Base-by-base conservation (phyloP, 805 yeast genomes). In the Metschnikowia hibisci region DNA sequence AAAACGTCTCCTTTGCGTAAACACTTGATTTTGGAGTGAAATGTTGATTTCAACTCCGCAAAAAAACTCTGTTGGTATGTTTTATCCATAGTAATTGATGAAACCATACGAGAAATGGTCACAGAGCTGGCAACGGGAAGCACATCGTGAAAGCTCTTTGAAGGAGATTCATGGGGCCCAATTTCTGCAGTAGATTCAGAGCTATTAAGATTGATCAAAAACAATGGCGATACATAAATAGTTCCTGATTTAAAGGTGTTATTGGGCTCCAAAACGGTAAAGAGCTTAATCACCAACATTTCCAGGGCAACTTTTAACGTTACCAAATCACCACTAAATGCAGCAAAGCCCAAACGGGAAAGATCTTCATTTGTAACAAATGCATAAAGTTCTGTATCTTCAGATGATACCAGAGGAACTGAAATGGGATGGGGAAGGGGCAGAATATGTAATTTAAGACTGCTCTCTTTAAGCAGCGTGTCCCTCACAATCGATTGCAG, bases 251-350 rank as follows among this genome's bases (percentile, higher is more conserved):
- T 47, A 48, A 71, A 74, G 1, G 61, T 45, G 2, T 56, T 53
- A 53, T 76, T 78, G 13, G 93, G 89, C 47, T 83, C 91, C 2
- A 80, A 71, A 43, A 82, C 75, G 1, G 91, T 74, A 47, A 77
- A 75, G 0, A 84, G 46, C 43, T 76, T 62, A 1, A 80, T 69
- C 23, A 62, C 32, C 46, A 25, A 32, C 38, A 42, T 35, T 4
- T 38, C 45, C 3, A 43, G 51, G 11, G 46, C 39, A 8, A 32
- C 42, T 16, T 49, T 42, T 23, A 78, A 38, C 11, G 65, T 61
- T 3, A 80, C 81, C 37, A 75, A 60, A 55, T 85, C 93, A 3
- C 95, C 95, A 44, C 83, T 79, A 48, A 84, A 78, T 18, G 78
- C 69, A 0, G 87, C 85, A 22, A 84, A 63, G 16, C 68, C 71